Base-by-base conservation (phyloP, 2,329 filamentous ascomycete species). In the Hypocreales sp. region DNA sequence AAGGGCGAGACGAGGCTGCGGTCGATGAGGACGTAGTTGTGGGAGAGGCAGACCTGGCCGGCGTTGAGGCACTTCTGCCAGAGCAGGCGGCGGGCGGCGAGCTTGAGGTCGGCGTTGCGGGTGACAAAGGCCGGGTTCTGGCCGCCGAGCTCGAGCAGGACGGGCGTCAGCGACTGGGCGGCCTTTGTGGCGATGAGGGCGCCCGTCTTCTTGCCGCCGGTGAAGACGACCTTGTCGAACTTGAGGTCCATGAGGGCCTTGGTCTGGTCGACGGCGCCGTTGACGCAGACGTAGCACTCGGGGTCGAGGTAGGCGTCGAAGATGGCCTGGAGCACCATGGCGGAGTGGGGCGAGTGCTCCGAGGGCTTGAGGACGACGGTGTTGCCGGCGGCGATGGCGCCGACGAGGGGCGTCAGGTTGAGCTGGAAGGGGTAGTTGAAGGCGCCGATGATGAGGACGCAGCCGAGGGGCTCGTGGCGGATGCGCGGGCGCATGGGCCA, bases 151-250 rank as follows among this genome's bases (percentile, higher is more conserved):
- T 98, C 90, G 25, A 95, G 72, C 8, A 76, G 70, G 14, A 92
- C 75, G 1, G 90, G 90, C 1, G 90, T 95, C 34, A 93, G 64
- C 20, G 82, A 77, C 46, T 83, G 72, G 33, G 90, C 87, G 0
- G 87, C 90, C 50, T 92, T 93, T 51, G 86, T 76, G 25, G 82
- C 71, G 28, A 95, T 75, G 44, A 95, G 86, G 46, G 77, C 83
- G 45, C 81, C 90, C 12, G 94, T 83, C 16, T 49, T 58, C 28
- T 67, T 66, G 42, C 73, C 76, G 29, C 90, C 90, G 1, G 90
- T 98, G 60, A 93, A 98, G 61, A 90, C 86, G 45, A 98, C 92
- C 67, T 94, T 95, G 58, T 92, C 86, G 78, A 86, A 98, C 52
- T 87, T 87, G 58, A 84, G 72, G 31, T 87, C 72, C 19, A 98